Evolutionary conservation across 257 asterid species (phyloP), one percentile per base, ranked within the genome.

Genomic region (Solanum megistacrolobum): DNA sequence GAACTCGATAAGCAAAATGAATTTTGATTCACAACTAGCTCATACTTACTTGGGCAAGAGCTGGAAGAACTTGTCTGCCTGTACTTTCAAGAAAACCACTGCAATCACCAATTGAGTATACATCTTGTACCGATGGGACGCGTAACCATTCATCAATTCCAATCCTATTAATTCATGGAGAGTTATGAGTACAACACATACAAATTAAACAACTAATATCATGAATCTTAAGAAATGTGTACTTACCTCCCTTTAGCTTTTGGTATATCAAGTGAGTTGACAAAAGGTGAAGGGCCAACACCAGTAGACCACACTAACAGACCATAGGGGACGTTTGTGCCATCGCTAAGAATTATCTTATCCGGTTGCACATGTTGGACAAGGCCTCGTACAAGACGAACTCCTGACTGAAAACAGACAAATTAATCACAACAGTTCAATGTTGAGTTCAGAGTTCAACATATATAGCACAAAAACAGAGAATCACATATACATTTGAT

Each of bases 231-330:
- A 16, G 65, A 79, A 29, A 48, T 29, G 6, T 29, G 5, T 20
- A 46, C 74, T 87, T 87, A 96, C 99, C 99, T 93, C 84, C 99
- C 99, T 66, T 96, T 97, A n/a, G 98, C 96, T 92, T 95, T 97
- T 29, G 98, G 96, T 88, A 97, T 38, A 74, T 97, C 98, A 48
- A 97, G 89, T 87, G 93, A 83, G 12, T 85, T 94, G 88, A 96
- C 99, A 82, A 97, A 96, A 58, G 94, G 25, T 5, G 99, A 96
- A 81, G 99, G 99, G 68, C 99, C 99, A 78, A 97, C 99, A 66
- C 99, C 99, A 9, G 99, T 97, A 81, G 99, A 97, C 99, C 99
- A 97, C 87, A 96, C 99, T 88, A 97, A 90, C 82, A 97, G 92
- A 35, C 99, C 99, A 85, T 97, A 97, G n/a, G 99, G 99, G 46